Percentiles rank a stretch among this genome's conserved stretches.
These are phyloP conservation scores for Avena sativa DNA, from an alignment of 176 grass and related monocot species.

Conservation along the genomic window DNA sequence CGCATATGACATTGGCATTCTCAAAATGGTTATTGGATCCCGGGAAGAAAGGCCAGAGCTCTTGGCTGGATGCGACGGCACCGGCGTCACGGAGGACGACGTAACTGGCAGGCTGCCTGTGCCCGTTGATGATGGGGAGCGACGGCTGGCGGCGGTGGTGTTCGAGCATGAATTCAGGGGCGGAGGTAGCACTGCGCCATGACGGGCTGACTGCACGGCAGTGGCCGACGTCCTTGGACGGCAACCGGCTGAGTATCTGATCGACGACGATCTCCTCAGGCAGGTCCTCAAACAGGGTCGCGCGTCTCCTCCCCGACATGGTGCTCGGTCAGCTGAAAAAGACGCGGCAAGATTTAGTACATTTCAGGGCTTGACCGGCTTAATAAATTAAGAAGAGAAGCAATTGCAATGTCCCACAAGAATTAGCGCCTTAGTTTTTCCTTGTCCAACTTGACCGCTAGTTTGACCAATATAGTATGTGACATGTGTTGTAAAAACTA, in stretches of 20 bases:
- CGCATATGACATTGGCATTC: background rate
- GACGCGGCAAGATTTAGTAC: background rate
- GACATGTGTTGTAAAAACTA: too few relatives aligned
- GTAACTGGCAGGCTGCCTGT: background rate
- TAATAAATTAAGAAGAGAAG: background rate
- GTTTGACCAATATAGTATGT: too few relatives aligned
- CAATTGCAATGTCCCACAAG: background rate
- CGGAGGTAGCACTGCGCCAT: background rate
- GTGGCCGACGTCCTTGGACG: background rate
- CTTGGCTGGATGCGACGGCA: background rate
- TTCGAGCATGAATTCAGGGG: background rate
- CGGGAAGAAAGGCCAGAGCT: background rate
- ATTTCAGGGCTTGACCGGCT: background rate
- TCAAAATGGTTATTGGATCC: background rate
- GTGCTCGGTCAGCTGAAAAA: background rate
- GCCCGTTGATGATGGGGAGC: background rate
- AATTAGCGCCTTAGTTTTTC: too few relatives aligned
- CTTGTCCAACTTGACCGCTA: too few relatives aligned
- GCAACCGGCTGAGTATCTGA: conserved; percentile 13
- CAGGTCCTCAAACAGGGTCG: background rate
- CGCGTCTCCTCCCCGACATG: background rate
- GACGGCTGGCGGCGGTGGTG: background rate
- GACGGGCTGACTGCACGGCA: background rate
- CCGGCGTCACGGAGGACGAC: background rate
- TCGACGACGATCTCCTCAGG: background rate